Conservation (phyloP, 2,329 filamentous ascomycete genomes). For the Claviceps pazoutovae region DNA sequence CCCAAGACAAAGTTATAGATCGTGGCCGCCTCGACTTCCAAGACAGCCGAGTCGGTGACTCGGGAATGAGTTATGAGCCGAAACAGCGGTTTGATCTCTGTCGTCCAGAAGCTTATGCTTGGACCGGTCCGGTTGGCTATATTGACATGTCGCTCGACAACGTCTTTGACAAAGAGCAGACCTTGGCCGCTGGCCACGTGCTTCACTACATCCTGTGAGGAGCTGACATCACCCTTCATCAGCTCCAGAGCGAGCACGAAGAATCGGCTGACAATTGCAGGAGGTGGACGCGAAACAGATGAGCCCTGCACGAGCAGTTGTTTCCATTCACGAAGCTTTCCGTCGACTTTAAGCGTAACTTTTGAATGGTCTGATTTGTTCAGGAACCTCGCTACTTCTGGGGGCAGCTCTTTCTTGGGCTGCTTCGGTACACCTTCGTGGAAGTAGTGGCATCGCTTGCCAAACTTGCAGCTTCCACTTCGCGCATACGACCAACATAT, state of each 20-base stretch:
- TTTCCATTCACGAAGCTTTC: slow-evolving; percentile 11
- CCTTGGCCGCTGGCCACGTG: slow-evolving; percentile 16
- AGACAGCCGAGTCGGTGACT: slow-evolving; percentile 22
- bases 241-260: slow-evolving; percentile 10
- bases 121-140: not conserved
- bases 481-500: not conserved
- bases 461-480: slow-evolving; percentile 7
- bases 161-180: slow-evolving; percentile 14
- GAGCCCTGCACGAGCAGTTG: slow-evolving; percentile 3
- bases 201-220: slow-evolving; percentile 10
- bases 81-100: slow-evolving; percentile 20
- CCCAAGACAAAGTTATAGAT: slow-evolving; percentile 23
- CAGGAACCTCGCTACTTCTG: not conserved
- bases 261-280: slow-evolving; percentile 5
- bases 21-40: slow-evolving; percentile 23
- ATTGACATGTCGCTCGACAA: slow-evolving; percentile 13
- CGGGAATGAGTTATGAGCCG: slow-evolving; percentile 20
- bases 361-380: not conserved
- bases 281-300: not conserved
- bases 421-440: not conserved
- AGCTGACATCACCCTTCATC: slow-evolving; percentile 10
- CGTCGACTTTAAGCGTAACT: slow-evolving; percentile 1
- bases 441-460: slow-evolving; percentile 6
- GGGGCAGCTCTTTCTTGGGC: not conserved
- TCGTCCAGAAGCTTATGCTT: slow-evolving; percentile 12